Evolutionary conservation across 1,139 yeast genomes (phyloP).

Genomic region (Taphrina pruni): DNA sequence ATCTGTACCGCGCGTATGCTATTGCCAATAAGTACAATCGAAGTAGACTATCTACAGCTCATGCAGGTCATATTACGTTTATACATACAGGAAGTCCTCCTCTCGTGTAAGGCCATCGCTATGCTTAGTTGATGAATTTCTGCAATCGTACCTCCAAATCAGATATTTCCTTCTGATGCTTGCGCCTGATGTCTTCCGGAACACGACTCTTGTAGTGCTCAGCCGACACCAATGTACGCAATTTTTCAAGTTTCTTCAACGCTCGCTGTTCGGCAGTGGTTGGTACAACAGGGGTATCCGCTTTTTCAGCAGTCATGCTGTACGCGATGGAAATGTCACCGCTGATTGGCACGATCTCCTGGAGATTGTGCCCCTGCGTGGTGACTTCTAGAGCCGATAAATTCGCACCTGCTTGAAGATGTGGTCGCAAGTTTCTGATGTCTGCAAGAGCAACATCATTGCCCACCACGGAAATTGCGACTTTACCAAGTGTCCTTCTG

Average conservation of each 20-base stretch:
- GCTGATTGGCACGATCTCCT: background rate
- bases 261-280: slow-evolving; percentile 2
- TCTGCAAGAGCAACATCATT: background rate
- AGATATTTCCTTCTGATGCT: slow-evolving; percentile 1
- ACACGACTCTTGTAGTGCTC: background rate
- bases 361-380: background rate
- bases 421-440: background rate
- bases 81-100: no score
- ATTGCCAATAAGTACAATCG: no score
- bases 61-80: no score
- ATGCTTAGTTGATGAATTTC: background rate
- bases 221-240: background rate
- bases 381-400: background rate
- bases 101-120: background rate
- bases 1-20: no score
- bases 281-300: background rate
- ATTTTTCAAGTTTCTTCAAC: slow-evolving; percentile 3
- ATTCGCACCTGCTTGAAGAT: background rate
- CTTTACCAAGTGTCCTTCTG: no score
- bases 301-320: background rate
- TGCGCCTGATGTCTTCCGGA: background rate
- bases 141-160: background rate
- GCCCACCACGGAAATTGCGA: background rate
- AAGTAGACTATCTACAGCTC: no score
- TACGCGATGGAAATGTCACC: background rate